Evolutionary conservation across 768 basidiomycete genomes (phyloP), one percentile per base, ranked within the genome.

Genomic region (Lentinula sp.): DNA sequence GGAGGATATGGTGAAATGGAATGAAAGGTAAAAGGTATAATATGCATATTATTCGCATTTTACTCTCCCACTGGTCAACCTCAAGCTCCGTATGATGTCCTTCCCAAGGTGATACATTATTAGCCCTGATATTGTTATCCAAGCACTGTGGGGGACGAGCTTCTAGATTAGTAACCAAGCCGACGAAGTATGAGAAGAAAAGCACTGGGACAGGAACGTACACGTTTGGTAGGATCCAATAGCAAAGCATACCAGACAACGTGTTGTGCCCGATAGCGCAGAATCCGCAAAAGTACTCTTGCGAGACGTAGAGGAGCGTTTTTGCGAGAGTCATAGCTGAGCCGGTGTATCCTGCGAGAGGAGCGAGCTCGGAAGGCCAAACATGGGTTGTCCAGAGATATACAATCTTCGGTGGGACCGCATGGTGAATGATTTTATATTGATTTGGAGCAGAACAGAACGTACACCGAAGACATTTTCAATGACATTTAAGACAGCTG

Each of bases 221-320:
- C 90, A 88, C 91, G 64, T 93, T 93, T 0, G 93, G 90, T 49
- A 92, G 68, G 59, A 92, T 76, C 84, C 85, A 95, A 57, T 83
- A 81, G 18, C 84, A 52, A 31, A 89, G 18, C 46, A 89, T 70
- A 35, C 80, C 77, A 49, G 67, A 63, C 23, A 74, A 59, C 10
- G 76, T 66, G 67, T 95, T 95, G 68, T 96, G 94, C 8, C 91
- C 91, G 32, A 87, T 75, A 9, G 83, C 76, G 67, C 91, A 93
- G 54, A 77, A 85, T 2, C 80, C 78, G 70, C 91, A 92, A 68
- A 78, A 92, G 71, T 87, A 88, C 71, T 95, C 93, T 69, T 93
- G 87, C 13, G 77, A 70, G 79, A 82, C 84, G 72, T 95, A 96
- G n/a, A 96, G 78, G 6, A 85, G 69, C 2, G 94, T 96, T 76